A percentile compares a stretch with the other conserved stretches of the same genome.
These are phyloP conservation scores for Hevea brasiliensis DNA, from an alignment of 345 rosid species.

Conservation along the genomic window DNA sequence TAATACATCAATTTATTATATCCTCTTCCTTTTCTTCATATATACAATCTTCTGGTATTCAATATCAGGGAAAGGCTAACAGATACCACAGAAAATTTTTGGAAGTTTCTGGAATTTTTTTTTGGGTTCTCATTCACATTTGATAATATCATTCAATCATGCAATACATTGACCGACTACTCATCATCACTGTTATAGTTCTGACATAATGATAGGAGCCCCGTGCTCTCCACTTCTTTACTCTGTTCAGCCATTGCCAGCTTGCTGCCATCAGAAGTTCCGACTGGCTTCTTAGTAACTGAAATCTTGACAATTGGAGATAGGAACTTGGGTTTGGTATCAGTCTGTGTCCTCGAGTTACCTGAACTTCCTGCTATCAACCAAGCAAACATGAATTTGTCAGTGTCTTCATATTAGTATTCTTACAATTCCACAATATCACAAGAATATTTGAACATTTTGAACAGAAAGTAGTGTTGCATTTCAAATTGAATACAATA, in stretches of 20 bases:
- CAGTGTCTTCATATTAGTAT: background rate
- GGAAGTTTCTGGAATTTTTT: too few species aligned
- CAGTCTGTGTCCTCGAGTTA: conserved; percentile 20
- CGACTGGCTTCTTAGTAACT: conserved; percentile 50
- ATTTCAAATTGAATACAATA: background rate
- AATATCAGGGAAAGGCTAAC: too few species aligned
- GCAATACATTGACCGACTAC: conserved; percentile 14
- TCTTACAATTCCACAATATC: background rate
- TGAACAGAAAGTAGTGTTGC: background rate
- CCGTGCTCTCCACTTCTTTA: conserved; percentile 31
- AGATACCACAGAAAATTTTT: too few species aligned
- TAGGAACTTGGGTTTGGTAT: conserved; percentile 31
- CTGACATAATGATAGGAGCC: conserved; percentile 58
- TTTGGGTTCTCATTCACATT: too few species aligned
- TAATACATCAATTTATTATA: too few species aligned
- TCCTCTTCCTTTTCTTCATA: too few species aligned
- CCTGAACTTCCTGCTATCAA: conserved; percentile 26
- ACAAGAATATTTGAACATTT: background rate
- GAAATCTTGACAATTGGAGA: conserved; percentile 43
- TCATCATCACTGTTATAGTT: conserved; percentile 69
- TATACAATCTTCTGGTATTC: too few species aligned
- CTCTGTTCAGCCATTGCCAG: conserved; percentile 32
- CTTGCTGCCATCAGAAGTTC: conserved; percentile 16
- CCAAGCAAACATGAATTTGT: background rate
- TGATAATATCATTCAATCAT: too few species aligned